Evolutionary conservation across 495 filamentous ascomycete genomes (phyloP), one percentile per base, ranked within the genome.

Genomic region (Collariella sp.): DNA sequence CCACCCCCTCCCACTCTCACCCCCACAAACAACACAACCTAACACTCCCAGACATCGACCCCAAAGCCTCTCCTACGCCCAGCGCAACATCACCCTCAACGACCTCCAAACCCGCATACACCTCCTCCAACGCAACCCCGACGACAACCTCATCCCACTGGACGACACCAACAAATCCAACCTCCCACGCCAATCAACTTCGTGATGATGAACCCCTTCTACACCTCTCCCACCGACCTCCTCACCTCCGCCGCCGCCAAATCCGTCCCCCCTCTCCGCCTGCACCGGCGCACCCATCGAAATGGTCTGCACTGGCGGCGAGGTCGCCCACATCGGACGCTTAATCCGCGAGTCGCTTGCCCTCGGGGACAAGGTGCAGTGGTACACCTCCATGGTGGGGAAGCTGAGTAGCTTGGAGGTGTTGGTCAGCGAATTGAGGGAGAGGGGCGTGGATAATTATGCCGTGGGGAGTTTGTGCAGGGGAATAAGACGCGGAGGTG

Each of bases 141-240:
- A 70, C 6, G 79, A 76, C 46, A 49, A 71, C 0, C 72, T 96
- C 1, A 75, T 96, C 9, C 83, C 88, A 0, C 66, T 81, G 3
- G 72, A 79, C 26, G 70, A 73, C 0, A 62, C 87, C 2, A 70
- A 79, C 26, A 70, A 73, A 1, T 62, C 87, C 2, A 70, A 68
- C 4, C 47, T 83, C n/a, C 69, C 80, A 38, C n/a, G n/a, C 70
- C 65, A 5, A 75, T 95, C 34, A 87, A 96, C 66, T 96, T 97
- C 63, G 84, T 81, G 43, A 95, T 96, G 83, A 90, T 84, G 69
- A 98, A 98, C 60, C 93, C 93, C 0, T 98, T 98, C 71, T 96
- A 95, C 72, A 61, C 76, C 19, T 91, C 88, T 3, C 72, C 76
- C 16, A 67, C 76, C 12, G 87, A 94, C 34, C 81, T 96, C 69